Evolutionary conservation across 208 protist genomes (phyloP).

Genomic region (Trypanosoma rangeli): DNA sequence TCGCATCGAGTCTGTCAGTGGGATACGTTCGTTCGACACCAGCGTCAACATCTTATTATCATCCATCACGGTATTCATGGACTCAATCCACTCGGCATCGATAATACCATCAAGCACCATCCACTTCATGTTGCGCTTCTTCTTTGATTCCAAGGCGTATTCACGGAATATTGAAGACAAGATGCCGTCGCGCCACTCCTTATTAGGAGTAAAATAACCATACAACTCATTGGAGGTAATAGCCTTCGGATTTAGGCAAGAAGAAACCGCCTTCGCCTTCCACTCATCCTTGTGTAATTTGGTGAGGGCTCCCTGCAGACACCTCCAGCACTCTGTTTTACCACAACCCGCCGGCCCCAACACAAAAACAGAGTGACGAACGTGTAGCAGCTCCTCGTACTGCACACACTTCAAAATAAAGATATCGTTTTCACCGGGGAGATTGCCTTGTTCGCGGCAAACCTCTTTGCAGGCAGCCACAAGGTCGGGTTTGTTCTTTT

Average conservation of each 20-base stretch:
- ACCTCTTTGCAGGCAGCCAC: slow-evolving; percentile 91
- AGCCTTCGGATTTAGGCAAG: slow-evolving; percentile 98
- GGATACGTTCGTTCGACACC: slow-evolving; percentile 98
- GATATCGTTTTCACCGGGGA: slow-evolving; percentile 96
- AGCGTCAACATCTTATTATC: slow-evolving; percentile 99
- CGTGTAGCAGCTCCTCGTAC: slow-evolving; percentile 97
- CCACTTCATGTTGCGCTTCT: slow-evolving; percentile 96
- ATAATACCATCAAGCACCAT: slow-evolving; percentile 99
- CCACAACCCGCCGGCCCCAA: slow-evolving; percentile 95
- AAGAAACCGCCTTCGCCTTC: slow-evolving; percentile 91
- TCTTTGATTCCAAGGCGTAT: slow-evolving; percentile 95
- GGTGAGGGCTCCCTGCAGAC: slow-evolving; percentile 92
- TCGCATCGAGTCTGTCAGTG: slow-evolving; percentile 96
- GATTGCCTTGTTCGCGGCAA: slow-evolving; percentile 88
- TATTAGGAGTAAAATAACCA: slow-evolving; percentile 96
- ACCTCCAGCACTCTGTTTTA: slow-evolving; percentile 97
- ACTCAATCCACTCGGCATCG: slow-evolving; percentile 99
- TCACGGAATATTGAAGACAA: slow-evolving; percentile 95
- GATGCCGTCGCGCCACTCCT: slow-evolving; percentile 98
- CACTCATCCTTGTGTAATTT: slow-evolving; percentile 89
- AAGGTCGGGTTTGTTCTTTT: slow-evolving; percentile 94
- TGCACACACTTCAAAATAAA: slow-evolving; percentile 99
- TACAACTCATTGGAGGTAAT: slow-evolving; percentile 98
- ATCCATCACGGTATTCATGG: slow-evolving; percentile 99
- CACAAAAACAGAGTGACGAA: slow-evolving; percentile 99